Percentiles rank a stretch among this genome's conserved stretches.
Conservation (phyloP, 441 rosid genomes). For the Lagerstroemia fauriei region DNA sequence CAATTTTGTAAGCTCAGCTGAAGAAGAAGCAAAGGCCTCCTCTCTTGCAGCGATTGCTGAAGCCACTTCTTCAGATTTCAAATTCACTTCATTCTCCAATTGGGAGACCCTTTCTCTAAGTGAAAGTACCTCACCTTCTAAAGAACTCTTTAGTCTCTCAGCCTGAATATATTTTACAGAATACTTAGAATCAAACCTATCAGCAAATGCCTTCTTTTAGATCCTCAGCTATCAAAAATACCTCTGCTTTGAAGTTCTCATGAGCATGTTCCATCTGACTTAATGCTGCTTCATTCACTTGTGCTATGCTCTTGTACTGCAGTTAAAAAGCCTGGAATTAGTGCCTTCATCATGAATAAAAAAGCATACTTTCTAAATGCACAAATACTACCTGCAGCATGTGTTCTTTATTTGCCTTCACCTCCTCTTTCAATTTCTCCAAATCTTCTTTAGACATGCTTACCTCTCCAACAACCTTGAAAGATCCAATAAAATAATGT, state of each 20-base stretch:
- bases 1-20: conserved; percentile 63
- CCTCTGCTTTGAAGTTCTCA: conserved; percentile 82
- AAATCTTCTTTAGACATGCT: conserved; percentile 66
- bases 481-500: conserved; percentile 27
- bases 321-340: conserved; percentile 12
- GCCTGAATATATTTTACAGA: conserved; percentile 46
- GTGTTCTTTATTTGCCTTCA: conserved; percentile 78
- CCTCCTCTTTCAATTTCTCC: conserved; percentile 73
- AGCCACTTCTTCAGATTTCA: conserved; percentile 73
- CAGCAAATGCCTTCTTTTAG: neutral
- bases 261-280: conserved; percentile 92
- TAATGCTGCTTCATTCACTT: conserved; percentile 85
- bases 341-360: neutral
- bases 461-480: conserved; percentile 56
- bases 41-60: conserved; percentile 67
- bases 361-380: neutral
- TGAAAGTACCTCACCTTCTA: conserved; percentile 68
- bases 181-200: conserved; percentile 8
- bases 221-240: conserved; percentile 34
- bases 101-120: conserved; percentile 71
- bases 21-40: conserved; percentile 65
- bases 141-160: conserved; percentile 61
- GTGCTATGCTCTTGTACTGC: conserved; percentile 93
- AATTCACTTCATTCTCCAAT: conserved; percentile 65
- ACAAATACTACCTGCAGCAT: conserved; percentile 73